phyloP scores from a whole-genome alignment of 208 protist genomes.

The Crithidia acanthocephali region DNA sequence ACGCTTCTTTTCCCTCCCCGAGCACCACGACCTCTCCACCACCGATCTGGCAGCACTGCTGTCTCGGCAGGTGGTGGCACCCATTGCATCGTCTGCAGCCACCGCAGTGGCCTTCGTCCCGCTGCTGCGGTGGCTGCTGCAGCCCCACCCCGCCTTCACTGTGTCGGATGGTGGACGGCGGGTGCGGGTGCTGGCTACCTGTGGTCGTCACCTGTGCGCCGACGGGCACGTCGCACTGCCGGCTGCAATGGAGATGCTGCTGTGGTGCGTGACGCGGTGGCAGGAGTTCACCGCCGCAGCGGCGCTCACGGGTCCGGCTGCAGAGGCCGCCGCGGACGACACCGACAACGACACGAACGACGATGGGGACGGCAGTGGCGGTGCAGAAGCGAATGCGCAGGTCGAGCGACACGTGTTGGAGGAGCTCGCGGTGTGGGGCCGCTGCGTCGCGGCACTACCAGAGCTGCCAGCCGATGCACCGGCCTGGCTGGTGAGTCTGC shows the following conservation, averaged over 20 bases:
- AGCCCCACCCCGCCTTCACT: constrained; percentile 32
- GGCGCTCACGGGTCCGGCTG: constrained; percentile 16
- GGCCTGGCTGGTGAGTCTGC: constrained; percentile 38
- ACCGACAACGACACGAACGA: neutral
- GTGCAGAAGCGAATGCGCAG: constrained; percentile 4
- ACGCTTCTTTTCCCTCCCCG: constrained; percentile 26
- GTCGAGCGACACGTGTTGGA: constrained; percentile 28
- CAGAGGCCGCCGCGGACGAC: neutral
- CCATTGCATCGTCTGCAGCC: constrained; percentile 7
- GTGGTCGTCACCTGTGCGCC: constrained; percentile 34
- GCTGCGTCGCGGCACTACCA: constrained; percentile 17
- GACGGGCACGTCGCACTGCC: constrained; percentile 13
- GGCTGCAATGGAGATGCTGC: constrained; percentile 31
- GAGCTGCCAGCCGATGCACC: constrained; percentile 25
- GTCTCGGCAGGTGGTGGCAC: constrained; percentile 1
- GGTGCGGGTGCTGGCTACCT: constrained; percentile 38
- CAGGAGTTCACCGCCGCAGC: constrained; percentile 25
- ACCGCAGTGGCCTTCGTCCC: constrained; percentile 12
- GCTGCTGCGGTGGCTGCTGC: constrained; percentile 34
- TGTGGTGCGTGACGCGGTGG: constrained; percentile 35
- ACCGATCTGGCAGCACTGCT: constrained; percentile 7
- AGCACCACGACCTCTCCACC: constrained; percentile 19
- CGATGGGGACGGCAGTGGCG: neutral
- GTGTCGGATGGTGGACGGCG: constrained; percentile 22
- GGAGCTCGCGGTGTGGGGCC: constrained; percentile 46